A percentile compares a stretch with the other conserved stretches of the same genome.
Evolutionary conservation across 495 filamentous ascomycete genomes (phyloP).

Genomic region (Aspergillus hancockii): DNA sequence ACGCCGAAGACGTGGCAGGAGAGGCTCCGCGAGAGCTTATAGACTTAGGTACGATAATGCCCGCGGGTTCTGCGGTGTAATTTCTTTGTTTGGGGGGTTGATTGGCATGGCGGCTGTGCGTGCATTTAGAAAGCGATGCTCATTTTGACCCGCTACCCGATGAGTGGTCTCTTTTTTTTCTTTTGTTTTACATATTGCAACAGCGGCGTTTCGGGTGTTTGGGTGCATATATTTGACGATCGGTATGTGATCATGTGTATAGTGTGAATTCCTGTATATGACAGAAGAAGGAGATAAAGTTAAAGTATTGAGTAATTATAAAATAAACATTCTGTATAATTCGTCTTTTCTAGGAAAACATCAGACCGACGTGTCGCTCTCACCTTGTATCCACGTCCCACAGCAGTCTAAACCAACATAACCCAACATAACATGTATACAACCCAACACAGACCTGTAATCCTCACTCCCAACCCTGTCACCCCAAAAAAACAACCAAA

Average conservation of each 20-base stretch:
- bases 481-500: not conserved
- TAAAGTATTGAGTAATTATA: not conserved
- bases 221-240: not conserved
- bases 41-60: not conserved
- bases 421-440: not conserved
- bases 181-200: not conserved
- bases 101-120: not conserved
- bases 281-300: not conserved
- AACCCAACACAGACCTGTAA: too few relatives aligned
- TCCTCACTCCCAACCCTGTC: not conserved
- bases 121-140: not conserved
- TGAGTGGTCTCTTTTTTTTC: not conserved
- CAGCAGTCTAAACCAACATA: not conserved
- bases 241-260: not conserved
- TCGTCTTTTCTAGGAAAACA: not conserved
- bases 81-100: not conserved
- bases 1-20: slow-evolving; percentile 22
- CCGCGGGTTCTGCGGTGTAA: not conserved
- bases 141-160: not conserved
- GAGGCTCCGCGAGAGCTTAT: slow-evolving; percentile 12
- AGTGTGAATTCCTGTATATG: not conserved
- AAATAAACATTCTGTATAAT: not conserved
- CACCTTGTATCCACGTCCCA: too few relatives aligned
- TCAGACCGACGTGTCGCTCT: too few relatives aligned
- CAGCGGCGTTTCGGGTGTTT: not conserved